phyloP scores from a whole-genome alignment of 495 filamentous ascomycete species.

The Delitschia confertaspora region DNA sequence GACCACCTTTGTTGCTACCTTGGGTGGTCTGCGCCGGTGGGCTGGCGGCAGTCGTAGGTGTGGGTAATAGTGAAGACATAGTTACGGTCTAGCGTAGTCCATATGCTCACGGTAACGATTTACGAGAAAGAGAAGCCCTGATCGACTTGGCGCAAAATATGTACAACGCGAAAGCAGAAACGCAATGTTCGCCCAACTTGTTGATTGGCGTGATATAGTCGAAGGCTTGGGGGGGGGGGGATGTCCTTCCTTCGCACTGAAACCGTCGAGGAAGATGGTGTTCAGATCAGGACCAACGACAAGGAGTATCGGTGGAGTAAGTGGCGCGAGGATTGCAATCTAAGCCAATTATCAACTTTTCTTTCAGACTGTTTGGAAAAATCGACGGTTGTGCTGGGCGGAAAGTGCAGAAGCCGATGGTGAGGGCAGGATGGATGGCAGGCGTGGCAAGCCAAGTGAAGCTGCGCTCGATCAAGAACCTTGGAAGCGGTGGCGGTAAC shows the following conservation, averaged over 20 bases:
- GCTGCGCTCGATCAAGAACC: too few species aligned
- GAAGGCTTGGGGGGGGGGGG: conserved; percentile 7
- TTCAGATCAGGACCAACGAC: not conserved
- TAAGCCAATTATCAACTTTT: too few species aligned
- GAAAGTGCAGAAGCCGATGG: not conserved
- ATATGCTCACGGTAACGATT: conserved; percentile 6
- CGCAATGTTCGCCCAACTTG: too few species aligned
- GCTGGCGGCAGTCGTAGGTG: not conserved
- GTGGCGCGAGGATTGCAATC: too few species aligned
- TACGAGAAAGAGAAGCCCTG: not conserved
- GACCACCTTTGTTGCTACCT: conserved; percentile 16
- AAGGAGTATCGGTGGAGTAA: not conserved
- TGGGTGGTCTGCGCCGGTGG: conserved; percentile 4
- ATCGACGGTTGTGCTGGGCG: not conserved
- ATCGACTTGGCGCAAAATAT: conserved; percentile 8
- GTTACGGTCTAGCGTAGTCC: conserved; percentile 9
- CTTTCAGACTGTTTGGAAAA: too few species aligned
- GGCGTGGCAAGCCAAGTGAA: conserved; percentile 6
- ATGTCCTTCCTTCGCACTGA: conserved; percentile 10
- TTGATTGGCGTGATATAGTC: conserved; percentile 5
- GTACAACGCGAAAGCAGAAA: conserved; percentile 2
- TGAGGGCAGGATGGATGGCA: conserved; percentile 2
- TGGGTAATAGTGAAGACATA: conserved; percentile 22
- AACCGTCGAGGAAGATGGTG: conserved; percentile 2
- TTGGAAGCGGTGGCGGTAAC: too few species aligned